These are phyloP conservation scores for Castanea mollissima DNA, from an alignment of 306 rosid species.

Conservation along the genomic window DNA sequence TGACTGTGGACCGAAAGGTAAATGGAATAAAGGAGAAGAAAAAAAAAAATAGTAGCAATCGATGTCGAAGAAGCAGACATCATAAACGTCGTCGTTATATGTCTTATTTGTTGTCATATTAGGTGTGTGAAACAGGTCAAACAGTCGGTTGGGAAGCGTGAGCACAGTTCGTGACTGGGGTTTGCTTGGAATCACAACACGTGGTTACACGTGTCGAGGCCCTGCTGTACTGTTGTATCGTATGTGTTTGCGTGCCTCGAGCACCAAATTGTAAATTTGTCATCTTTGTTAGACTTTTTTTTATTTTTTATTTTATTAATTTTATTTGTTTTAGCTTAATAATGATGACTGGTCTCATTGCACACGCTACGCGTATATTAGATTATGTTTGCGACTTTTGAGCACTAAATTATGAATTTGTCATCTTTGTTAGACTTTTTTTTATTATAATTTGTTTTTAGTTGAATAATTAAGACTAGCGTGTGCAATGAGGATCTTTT, in stretches of 20 bases:
- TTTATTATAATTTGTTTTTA: too few species aligned
- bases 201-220: slow-evolving; percentile 15
- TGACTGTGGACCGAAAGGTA: too few species aligned
- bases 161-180: slow-evolving; percentile 8
- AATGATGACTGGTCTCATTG: neutral
- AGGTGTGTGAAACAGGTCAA: neutral
- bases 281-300: too few species aligned
- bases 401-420: too few species aligned
- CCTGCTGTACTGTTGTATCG: neutral
- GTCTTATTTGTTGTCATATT: neutral
- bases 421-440: too few species aligned
- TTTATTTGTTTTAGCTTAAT: neutral
- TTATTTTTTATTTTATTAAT: too few species aligned
- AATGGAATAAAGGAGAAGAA: neutral
- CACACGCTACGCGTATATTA: too few species aligned
- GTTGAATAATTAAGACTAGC: too few species aligned
- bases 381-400: too few species aligned
- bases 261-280: neutral
- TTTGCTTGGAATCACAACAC: slow-evolving; percentile 3
- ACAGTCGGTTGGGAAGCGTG: slow-evolving; percentile 22
- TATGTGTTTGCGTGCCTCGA: neutral
- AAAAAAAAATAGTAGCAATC: neutral
- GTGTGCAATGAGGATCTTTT: too few species aligned
- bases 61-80: neutral
- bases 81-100: neutral